phyloP scores from a whole-genome alignment of 495 filamentous ascomycete genomes.

The Saxophila tyrrhenica region DNA sequence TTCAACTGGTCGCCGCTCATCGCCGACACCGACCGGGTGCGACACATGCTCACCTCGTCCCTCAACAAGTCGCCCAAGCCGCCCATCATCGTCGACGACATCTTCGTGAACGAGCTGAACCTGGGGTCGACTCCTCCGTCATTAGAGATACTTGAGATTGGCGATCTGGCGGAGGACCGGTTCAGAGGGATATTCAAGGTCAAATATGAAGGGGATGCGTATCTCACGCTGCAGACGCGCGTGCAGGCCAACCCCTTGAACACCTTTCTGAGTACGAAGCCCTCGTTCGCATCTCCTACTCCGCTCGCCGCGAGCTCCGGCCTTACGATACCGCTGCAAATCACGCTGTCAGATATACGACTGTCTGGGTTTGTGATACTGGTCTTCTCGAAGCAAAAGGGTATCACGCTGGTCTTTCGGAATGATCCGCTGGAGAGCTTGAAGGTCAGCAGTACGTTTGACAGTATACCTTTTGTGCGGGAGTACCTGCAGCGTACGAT shows the following conservation, averaged over 20 bases:
- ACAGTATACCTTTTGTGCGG: slow-evolving; percentile 94
- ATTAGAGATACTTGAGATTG: slow-evolving; percentile 92
- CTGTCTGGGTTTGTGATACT: slow-evolving; percentile 96
- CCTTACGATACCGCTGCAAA: slow-evolving; percentile 90
- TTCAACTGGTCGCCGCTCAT: slow-evolving; percentile 99
- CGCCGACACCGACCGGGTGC: slow-evolving; percentile 81
- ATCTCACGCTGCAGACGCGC: slow-evolving; percentile 81
- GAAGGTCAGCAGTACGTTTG: slow-evolving; percentile 96
- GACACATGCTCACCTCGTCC: slow-evolving; percentile 86
- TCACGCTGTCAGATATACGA: slow-evolving; percentile 91
- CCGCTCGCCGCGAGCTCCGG: slow-evolving; percentile 88
- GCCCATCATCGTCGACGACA: slow-evolving; percentile 98
- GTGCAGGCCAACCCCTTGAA: slow-evolving; percentile 97
- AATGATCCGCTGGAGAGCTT: slow-evolving; percentile 97
- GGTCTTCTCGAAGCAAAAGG: slow-evolving; percentile 94
- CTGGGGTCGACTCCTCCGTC: slow-evolving; percentile 84
- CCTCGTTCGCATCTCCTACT: slow-evolving; percentile 80
- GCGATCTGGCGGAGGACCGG: slow-evolving; percentile 89
- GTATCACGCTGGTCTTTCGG: slow-evolving; percentile 88
- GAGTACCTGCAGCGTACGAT: slow-evolving; percentile 96
- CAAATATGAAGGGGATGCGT: slow-evolving; percentile 92
- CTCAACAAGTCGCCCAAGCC: slow-evolving; percentile 98
- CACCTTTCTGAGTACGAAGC: slow-evolving; percentile 84
- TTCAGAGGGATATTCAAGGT: slow-evolving; percentile 99
- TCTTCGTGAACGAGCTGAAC: slow-evolving; percentile 95